These are phyloP conservation scores for Apophysomyces ossiformis DNA, from an alignment of 371 early-diverging fungal genomes.

Conservation along the genomic window DNA sequence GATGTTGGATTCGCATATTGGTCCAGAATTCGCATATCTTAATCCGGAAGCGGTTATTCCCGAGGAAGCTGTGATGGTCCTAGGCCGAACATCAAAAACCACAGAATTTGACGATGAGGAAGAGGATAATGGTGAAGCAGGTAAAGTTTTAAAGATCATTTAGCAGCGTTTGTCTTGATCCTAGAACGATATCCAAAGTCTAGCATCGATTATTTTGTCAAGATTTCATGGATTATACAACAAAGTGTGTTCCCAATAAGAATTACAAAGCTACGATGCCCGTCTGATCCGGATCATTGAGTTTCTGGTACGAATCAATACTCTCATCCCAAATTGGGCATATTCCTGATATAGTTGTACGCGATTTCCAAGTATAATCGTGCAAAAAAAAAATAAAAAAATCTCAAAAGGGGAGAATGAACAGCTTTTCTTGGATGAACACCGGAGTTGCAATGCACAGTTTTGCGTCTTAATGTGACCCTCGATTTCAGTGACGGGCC, in stretches of 20 bases:
- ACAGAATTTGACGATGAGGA: conserved; percentile 15
- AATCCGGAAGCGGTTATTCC: conserved; percentile 46
- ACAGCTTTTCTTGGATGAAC: too few relatives aligned
- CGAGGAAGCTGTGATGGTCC: conserved; percentile 24
- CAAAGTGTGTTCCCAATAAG: neutral
- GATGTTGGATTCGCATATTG: conserved; percentile 60
- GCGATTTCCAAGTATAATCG: too few relatives aligned
- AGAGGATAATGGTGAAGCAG: neutral
- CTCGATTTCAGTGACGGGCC: conserved; percentile 8
- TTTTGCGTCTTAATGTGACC: conserved; percentile 4
- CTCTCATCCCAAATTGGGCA: too few relatives aligned
- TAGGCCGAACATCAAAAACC: neutral
- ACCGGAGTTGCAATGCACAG: neutral
- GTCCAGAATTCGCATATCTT: conserved; percentile 46
- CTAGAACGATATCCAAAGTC: too few relatives aligned
- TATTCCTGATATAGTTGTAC: neutral
- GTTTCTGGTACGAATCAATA: too few relatives aligned
- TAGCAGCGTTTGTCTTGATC: too few relatives aligned
- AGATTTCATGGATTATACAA: neutral
- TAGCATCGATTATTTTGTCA: too few relatives aligned
- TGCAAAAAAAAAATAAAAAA: too few relatives aligned
- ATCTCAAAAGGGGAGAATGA: too few relatives aligned
- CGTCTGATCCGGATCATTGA: too few relatives aligned
- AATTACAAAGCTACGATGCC: too few relatives aligned
- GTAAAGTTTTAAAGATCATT: too few relatives aligned